Evolutionary conservation across 306 rosid genomes (phyloP).

Genomic region (Corylus americana): DNA sequence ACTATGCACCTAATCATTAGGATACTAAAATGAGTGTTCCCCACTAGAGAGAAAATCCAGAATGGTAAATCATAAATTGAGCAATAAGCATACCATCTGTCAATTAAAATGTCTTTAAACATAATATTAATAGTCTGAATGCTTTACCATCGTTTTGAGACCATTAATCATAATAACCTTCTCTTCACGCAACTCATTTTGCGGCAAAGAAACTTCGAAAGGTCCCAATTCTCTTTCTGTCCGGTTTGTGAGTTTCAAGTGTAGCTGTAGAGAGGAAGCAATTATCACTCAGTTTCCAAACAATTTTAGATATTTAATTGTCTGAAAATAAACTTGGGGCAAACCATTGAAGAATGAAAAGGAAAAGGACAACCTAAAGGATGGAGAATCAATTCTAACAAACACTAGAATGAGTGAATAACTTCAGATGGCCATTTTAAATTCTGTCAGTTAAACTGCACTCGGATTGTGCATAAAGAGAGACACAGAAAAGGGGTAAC

Average conservation of each 20-base stretch:
- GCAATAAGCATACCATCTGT: constrained; percentile 16
- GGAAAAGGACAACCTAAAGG: constrained; percentile 18
- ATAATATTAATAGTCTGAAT: constrained; percentile 11
- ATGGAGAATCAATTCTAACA: constrained; percentile 23
- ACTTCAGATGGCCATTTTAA: not conserved
- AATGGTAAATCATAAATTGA: constrained; percentile 20
- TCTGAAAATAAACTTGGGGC: constrained; percentile 3
- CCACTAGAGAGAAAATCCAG: constrained; percentile 29
- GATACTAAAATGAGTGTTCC: not conserved
- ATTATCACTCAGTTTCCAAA: constrained; percentile 36
- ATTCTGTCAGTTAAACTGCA: constrained; percentile 21
- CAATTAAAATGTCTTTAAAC: constrained; percentile 6
- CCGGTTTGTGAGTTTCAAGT: constrained; percentile 64
- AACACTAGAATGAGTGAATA: constrained; percentile 22
- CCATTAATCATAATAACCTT: constrained; percentile 72
- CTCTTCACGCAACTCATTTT: constrained; percentile 53
- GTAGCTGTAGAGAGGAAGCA: constrained; percentile 62
- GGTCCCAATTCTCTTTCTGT: constrained; percentile 86
- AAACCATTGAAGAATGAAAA: constrained; percentile 19
- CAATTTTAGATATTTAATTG: constrained; percentile 6
- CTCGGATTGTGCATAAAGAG: constrained; percentile 15
- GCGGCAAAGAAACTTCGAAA: constrained; percentile 71
- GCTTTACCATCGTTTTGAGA: constrained; percentile 78
- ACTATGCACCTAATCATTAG: not conserved
- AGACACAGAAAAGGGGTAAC: constrained; percentile 8